phyloP scores from a whole-genome alignment of 1,284 basidiomycete species.

The Coniophora puteana region DNA sequence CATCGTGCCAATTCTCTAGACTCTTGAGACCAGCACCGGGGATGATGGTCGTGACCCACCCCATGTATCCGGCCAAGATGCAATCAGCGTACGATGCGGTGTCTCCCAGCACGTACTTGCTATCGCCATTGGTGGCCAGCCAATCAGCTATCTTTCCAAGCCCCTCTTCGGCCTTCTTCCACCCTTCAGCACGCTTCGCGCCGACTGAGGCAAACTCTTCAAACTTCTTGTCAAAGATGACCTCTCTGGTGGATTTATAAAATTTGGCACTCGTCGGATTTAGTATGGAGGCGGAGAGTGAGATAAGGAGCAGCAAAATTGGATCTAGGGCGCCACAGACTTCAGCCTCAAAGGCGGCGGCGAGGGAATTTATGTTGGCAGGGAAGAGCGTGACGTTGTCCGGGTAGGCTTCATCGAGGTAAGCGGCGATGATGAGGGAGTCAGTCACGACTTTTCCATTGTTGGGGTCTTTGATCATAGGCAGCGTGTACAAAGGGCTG shows the following conservation, averaged over 20 bases:
- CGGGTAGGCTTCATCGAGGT: slow-evolving; percentile 42
- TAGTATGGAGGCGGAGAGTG: slow-evolving; percentile 15
- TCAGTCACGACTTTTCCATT: slow-evolving; percentile 31
- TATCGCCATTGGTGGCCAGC: slow-evolving; percentile 14
- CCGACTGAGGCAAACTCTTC: slow-evolving; percentile 23
- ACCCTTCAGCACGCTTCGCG: slow-evolving; percentile 19
- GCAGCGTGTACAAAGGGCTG: slow-evolving; percentile 25
- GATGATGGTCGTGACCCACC: slow-evolving; percentile 16
- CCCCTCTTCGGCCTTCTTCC: slow-evolving; percentile 13
- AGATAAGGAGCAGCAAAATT: slow-evolving; percentile 6
- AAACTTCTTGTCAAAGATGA: not conserved
- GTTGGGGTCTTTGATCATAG: slow-evolving; percentile 28
- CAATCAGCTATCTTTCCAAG: slow-evolving; percentile 7
- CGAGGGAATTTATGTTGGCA: slow-evolving; percentile 24
- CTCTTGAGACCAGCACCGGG: slow-evolving; percentile 21
- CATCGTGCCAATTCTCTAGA: slow-evolving; percentile 17
- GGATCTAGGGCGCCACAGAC: not conserved
- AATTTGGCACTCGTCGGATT: slow-evolving; percentile 18
- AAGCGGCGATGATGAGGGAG: slow-evolving; percentile 36
- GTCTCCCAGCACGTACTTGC: slow-evolving; percentile 23
- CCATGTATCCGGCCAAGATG: slow-evolving; percentile 11
- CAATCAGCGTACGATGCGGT: slow-evolving; percentile 28
- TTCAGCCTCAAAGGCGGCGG: slow-evolving; percentile 24
- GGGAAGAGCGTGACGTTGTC: slow-evolving; percentile 36
- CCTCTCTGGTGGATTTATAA: slow-evolving; percentile 9